phyloP scores from a whole-genome alignment of 1,284 basidiomycete species.

The Ustilago trichophora region DNA sequence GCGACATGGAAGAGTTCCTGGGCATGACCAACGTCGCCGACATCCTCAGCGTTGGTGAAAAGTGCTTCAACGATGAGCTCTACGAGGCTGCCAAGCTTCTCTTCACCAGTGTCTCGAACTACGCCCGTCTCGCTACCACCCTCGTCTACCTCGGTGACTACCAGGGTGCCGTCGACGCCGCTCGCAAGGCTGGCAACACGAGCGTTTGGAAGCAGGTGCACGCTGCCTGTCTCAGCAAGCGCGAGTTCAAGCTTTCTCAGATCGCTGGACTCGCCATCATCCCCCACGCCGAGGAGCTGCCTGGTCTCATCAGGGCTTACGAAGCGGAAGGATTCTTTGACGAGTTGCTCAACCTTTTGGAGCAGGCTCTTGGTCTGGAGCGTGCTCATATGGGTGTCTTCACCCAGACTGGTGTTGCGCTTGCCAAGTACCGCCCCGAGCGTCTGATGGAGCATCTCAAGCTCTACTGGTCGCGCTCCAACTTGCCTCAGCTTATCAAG shows the following conservation, averaged over 20 bases:
- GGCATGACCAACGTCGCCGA: conserved; percentile 99
- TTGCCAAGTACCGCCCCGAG: conserved; percentile 95
- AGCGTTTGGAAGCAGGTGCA: conserved; percentile 99
- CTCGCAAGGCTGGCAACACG: conserved; percentile 97
- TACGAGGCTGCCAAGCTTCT: conserved; percentile 96
- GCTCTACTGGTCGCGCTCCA: conserved; percentile 95
- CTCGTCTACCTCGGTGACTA: conserved; percentile 98
- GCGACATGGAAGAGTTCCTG: conserved; percentile 95
- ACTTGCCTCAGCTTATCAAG: conserved; percentile 94
- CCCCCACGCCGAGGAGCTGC: conserved; percentile 81
- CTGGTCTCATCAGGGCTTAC: conserved; percentile 82
- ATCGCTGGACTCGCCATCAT: conserved; percentile 71
- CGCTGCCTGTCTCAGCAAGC: conserved; percentile 95
- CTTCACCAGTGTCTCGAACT: conserved; percentile 97
- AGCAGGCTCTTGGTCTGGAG: conserved; percentile 90
- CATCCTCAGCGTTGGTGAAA: conserved; percentile 93
- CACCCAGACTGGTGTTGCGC: conserved; percentile 91
- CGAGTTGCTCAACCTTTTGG: conserved; percentile 87
- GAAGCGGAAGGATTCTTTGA: conserved; percentile 93
- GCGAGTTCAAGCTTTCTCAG: conserved; percentile 95
- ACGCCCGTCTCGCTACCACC: conserved; percentile 96
- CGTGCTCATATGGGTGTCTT: conserved; percentile 87
- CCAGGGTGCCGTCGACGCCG: conserved; percentile 96
- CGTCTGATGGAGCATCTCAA: conserved; percentile 99
- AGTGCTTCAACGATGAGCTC: conserved; percentile 97